Percentiles rank a stretch among this genome's conserved stretches.
phyloP scores from a whole-genome alignment of 2,329 filamentous ascomycete species.

The Lecanosticta acicola region DNA sequence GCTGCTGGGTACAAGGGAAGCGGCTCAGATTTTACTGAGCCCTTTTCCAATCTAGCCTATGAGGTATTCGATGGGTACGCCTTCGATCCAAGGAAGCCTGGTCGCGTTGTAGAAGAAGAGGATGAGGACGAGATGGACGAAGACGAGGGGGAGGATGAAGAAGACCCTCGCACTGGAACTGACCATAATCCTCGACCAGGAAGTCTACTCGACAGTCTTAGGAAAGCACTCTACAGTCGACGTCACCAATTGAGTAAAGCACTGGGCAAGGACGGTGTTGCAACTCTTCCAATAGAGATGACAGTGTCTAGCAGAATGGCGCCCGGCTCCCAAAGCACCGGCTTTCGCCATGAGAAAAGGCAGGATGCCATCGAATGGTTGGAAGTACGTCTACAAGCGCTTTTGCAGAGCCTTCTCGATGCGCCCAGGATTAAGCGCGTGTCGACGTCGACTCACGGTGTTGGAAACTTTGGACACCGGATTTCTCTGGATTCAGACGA shows the following conservation, averaged over 20 bases:
- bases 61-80: slow-evolving; percentile 46
- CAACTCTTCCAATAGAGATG: slow-evolving; percentile 16
- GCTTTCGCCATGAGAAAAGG: background rate
- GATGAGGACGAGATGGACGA: slow-evolving; percentile 44
- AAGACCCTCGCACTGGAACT: slow-evolving; percentile 12
- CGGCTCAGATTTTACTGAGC: slow-evolving; percentile 45
- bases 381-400: slow-evolving; percentile 25
- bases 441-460: background rate
- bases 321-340: background rate
- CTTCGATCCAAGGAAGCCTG: slow-evolving; percentile 21
- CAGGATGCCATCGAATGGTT: slow-evolving; percentile 22
- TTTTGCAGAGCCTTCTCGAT: slow-evolving; percentile 31
- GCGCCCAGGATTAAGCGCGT: slow-evolving; percentile 22
- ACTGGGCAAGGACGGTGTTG: slow-evolving; percentile 21
- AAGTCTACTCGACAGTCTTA: slow-evolving; percentile 20
- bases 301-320: background rate
- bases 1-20: slow-evolving; percentile 63
- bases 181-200: slow-evolving; percentile 8
- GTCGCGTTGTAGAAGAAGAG: slow-evolving; percentile 8
- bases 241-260: slow-evolving; percentile 17
- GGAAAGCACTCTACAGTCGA: slow-evolving; percentile 21
- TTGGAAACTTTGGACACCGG: slow-evolving; percentile 1
- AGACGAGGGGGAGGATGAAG: slow-evolving; percentile 36
- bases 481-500: background rate
- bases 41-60: slow-evolving; percentile 45